phyloP scores from a whole-genome alignment of 768 basidiomycete species.

The Termitomyces sp. region DNA sequence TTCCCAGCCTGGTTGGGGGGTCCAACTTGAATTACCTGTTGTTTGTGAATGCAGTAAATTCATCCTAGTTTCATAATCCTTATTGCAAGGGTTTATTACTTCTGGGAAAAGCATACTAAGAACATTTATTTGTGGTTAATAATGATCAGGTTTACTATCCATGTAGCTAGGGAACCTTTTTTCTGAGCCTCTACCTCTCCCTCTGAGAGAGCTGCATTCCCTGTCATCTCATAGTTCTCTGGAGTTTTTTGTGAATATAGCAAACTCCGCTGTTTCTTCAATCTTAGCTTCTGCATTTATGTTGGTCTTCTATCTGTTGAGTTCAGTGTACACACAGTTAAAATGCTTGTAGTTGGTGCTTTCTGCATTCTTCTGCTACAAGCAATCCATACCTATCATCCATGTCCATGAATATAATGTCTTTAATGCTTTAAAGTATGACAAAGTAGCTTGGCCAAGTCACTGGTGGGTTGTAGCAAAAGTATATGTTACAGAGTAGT shows the following conservation, averaged over 20 bases:
- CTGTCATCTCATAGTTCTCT: neutral
- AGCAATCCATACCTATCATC: neutral
- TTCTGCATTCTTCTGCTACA: neutral
- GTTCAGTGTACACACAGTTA: neutral
- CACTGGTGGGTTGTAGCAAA: neutral
- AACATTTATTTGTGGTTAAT: too few relatives aligned
- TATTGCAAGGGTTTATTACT: too few relatives aligned
- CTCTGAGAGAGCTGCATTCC: fast-evolving
- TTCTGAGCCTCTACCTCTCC: neutral
- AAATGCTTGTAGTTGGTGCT: neutral
- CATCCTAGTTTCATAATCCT: neutral
- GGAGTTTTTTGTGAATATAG: neutral
- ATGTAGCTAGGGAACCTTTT: too few relatives aligned
- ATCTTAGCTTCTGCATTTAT: neutral
- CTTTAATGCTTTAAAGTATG: fast-evolving
- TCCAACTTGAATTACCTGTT: neutral
- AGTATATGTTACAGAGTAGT: neutral
- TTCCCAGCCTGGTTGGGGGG: neutral
- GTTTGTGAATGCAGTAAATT: neutral
- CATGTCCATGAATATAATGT: neutral
- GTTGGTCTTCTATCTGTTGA: neutral
- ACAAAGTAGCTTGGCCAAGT: neutral
- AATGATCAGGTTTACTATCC: too few relatives aligned
- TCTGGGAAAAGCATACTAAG: too few relatives aligned
- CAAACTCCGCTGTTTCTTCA: neutral